phyloP scores from a whole-genome alignment of 495 filamentous ascomycete genomes.

The Niebla homalea region DNA sequence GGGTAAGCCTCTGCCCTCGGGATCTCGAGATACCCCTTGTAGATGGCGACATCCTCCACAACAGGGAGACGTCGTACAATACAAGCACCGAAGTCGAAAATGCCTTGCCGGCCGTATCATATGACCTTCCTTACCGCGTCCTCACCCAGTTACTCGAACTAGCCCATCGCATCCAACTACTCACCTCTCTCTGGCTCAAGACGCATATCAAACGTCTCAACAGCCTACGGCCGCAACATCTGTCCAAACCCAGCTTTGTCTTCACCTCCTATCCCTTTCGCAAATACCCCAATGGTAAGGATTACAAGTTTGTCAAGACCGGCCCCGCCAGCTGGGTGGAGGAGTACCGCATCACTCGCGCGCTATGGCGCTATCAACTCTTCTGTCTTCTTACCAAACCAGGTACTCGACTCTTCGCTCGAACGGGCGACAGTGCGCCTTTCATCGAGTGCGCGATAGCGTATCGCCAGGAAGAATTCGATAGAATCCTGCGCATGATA shows the following conservation, averaged over 20 bases:
- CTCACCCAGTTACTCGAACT: neutral
- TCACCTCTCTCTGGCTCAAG: neutral
- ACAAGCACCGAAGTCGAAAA: constrained; percentile 2
- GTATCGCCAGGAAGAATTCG: neutral
- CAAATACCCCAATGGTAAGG: neutral
- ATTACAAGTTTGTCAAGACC: neutral
- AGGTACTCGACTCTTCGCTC: neutral
- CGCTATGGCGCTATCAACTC: constrained; percentile 2
- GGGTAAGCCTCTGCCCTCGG: neutral
- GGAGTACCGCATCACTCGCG: neutral
- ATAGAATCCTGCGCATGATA: neutral
- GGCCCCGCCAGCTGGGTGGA: neutral
- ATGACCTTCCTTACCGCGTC: neutral
- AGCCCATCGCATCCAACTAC: neutral
- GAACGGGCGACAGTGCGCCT: neutral
- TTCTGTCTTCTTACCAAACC: neutral
- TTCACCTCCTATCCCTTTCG: neutral
- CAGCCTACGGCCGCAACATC: neutral
- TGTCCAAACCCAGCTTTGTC: neutral
- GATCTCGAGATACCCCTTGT: neutral
- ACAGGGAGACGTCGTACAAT: constrained; percentile 2
- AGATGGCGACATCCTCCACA: neutral
- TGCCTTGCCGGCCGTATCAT: neutral
- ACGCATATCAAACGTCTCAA: constrained; percentile 2
- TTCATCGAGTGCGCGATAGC: neutral